Conservation (phyloP, 1,284 basidiomycete genomes). For the Pisolithus thermaeus region DNA sequence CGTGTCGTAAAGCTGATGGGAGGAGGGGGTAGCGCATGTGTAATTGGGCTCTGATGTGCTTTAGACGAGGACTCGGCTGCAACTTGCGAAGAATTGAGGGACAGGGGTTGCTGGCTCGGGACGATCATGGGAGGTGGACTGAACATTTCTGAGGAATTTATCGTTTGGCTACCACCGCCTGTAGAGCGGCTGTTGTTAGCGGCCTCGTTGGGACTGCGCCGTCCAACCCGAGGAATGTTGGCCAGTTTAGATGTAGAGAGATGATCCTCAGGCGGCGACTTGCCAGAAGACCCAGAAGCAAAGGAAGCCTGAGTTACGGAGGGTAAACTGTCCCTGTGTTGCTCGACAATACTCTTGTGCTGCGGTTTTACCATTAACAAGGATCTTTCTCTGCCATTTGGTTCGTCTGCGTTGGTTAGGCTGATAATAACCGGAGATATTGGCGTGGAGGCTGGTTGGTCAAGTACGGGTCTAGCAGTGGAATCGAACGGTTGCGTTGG, state of each 20-base stretch:
- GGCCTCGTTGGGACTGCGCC: slow-evolving; percentile 34
- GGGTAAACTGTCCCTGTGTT: slow-evolving; percentile 54
- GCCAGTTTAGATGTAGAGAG: slow-evolving; percentile 17
- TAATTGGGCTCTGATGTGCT: slow-evolving; percentile 10
- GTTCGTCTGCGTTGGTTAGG: slow-evolving; percentile 55
- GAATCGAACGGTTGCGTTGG: slow-evolving; percentile 50
- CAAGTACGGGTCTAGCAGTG: slow-evolving; percentile 39
- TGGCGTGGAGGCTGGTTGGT: slow-evolving; percentile 45
- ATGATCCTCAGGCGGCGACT: slow-evolving; percentile 28
- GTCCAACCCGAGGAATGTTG: slow-evolving; percentile 19
- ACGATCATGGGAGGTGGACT: slow-evolving; percentile 24
- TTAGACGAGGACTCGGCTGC: slow-evolving; percentile 13
- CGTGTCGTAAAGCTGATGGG: slow-evolving; percentile 71
- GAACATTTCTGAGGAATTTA: slow-evolving; percentile 14
- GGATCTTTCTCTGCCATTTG: slow-evolving; percentile 52
- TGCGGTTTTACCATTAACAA: slow-evolving; percentile 61
- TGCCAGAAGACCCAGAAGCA: slow-evolving; percentile 15
- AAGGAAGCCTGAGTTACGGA: slow-evolving; percentile 31
- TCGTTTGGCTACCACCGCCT: slow-evolving; percentile 17
- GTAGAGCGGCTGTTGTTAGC: slow-evolving; percentile 21
- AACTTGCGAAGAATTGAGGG: slow-evolving; percentile 14
- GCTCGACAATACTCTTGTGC: slow-evolving; percentile 64
- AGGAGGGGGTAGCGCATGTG: slow-evolving; percentile 48
- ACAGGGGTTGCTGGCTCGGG: slow-evolving; percentile 18
- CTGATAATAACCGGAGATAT: slow-evolving; percentile 64